Evolutionary conservation across 2,329 filamentous ascomycete species (phyloP), one percentile per base, ranked within the genome.

Genomic region (Daldinia sp.): DNA sequence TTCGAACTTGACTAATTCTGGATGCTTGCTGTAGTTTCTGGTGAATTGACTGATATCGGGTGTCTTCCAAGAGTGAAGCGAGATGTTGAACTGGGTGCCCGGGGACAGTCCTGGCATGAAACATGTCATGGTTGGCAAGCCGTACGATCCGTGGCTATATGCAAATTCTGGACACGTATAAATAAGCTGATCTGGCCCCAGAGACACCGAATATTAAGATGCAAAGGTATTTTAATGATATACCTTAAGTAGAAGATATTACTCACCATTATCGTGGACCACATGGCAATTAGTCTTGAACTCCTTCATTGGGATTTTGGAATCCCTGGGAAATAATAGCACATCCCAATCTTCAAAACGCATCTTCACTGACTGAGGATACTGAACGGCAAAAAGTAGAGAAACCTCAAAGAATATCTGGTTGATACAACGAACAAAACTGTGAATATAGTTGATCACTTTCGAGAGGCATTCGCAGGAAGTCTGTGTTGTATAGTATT

Each of bases 281-380:
- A 91, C 88, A 77, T 92, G 91, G 78, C 92, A 97, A 68, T 88
- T 85, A 6, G 92, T 93, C 76, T 89, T 90, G 84, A 96, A 97
- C 80, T 97, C 93, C 79, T 93, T 92, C 62, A 94, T 80, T 0
- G 93, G 93, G 12, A 91, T 78, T 74, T 89, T 90, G 73, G 85
- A 89, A 68, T 87, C 85, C 68, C 79, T 80, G 0, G 92, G 90
- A 78, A 97, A 97, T 68, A 97, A 84, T 48, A 97, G 87, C 62
- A 96, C 87, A 75, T 97, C 93, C 93, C 93, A 97, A 75, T 93
- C 89, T 74, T 93, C 88, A 84, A 92, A 97, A 66, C 93, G 90
- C 93, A 97, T 97, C 69, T 74, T 85, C 79, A 60, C 65, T 30
- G 66, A 57, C 48, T 65, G 61, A 64, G 48, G 65, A 74, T 69